Base-by-base conservation (phyloP, 768 basidiomycete species). In the Leucocoprinus leucothites region DNA sequence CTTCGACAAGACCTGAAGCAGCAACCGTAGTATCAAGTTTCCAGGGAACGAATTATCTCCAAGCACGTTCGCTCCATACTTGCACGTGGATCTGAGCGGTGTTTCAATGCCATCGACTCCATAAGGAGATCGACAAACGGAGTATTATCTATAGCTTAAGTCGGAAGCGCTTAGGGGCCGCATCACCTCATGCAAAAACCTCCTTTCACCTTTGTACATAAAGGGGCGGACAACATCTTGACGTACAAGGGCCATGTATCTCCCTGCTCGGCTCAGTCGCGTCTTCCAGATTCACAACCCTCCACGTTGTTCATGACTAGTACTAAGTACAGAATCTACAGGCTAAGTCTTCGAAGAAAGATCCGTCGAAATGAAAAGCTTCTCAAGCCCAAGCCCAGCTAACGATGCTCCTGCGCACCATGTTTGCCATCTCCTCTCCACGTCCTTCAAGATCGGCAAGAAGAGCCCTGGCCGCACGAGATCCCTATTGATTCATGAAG, bases 391-490 rank as follows among this genome's bases (percentile, higher is more conserved):
- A 70, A 22, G 68, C 57, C 68, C 70, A 72, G 57, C 60, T 59
- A n/a, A n/a, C n/a, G 34, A 64, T 24, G 43, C 58, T 55, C 45
- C 69, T 65, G 60, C 65, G 69, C 57, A 58, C 61, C 22, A 63
- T 51, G 26, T 60, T 56, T 38, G 64, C 51, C 25, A 53, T 53
- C 53, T 65, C 64, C 43, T 65, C 66, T 21, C 64, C 64, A 28
- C 68, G 64, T 36, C 59, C 60, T 31, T 65, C 64, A n/a, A 69
- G 36, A 11, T 63, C 64, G 26, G 66, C 63, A 41, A 67, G 68
- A 35, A 69, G 61, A 43, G 72, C 71, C 21, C 75, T 71, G 18
- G 73, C 69, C 35, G 73, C 68, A 25, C 73, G 73, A 24, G 74
- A 67, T n/a, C 74, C 75, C 74, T 74, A 36, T 51, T 24, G 26